These are phyloP conservation scores for Mortierella sp. DNA, from an alignment of 371 early-diverging fungal species.

Conservation along the genomic window DNA sequence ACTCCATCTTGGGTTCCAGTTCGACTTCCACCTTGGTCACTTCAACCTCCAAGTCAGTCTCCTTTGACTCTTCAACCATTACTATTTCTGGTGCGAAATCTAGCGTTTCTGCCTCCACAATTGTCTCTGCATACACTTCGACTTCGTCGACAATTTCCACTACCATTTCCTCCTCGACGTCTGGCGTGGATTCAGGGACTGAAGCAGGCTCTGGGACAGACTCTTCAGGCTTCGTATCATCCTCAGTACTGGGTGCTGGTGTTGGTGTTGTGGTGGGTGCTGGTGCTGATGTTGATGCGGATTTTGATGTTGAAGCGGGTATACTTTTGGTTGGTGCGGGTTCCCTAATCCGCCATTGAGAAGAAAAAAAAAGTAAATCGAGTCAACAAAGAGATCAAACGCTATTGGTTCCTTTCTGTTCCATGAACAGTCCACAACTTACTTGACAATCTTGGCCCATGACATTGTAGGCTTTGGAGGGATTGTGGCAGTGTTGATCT, in stretches of 20 bases:
- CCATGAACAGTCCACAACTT: constrained; percentile 32
- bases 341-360: constrained; percentile 44
- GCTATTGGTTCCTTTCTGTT: too few species aligned
- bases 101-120: constrained; percentile 14
- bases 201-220: constrained; percentile 26
- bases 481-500: constrained; percentile 50
- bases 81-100: too few species aligned
- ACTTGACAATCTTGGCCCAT: constrained; percentile 87
- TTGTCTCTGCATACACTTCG: constrained; percentile 21
- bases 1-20: constrained; percentile 2
- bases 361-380: constrained; percentile 1
- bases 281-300: constrained; percentile 35
- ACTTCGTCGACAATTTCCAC: constrained; percentile 34
- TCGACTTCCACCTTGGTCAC: background rate
- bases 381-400: background rate
- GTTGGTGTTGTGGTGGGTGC: constrained; percentile 20
- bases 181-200: constrained; percentile 8
- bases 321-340: constrained; percentile 57
- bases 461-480: constrained; percentile 64
- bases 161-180: constrained; percentile 22
- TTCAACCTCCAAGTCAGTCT: too few species aligned
- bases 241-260: constrained; percentile 9
- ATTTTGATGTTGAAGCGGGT: constrained; percentile 35
- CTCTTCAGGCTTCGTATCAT: constrained; percentile 34
- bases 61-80: too few species aligned